Conservation (phyloP, 2,329 filamentous ascomycete species). For the Stagonosporopsis vannaccii region DNA sequence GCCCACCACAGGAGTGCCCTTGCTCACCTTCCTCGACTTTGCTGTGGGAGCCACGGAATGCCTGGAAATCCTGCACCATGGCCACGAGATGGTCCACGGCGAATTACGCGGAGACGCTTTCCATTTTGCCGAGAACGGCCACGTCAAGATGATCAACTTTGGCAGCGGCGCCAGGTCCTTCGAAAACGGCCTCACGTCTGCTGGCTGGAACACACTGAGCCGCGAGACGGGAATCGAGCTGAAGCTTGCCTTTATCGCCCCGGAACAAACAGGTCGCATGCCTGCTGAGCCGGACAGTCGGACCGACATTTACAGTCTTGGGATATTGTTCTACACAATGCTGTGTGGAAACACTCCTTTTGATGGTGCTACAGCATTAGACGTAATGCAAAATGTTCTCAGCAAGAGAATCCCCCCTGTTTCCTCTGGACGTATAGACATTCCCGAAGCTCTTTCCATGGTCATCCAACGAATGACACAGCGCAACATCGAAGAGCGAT, state of each 20-base stretch:
- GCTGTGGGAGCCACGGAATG: slow-evolving; percentile 88
- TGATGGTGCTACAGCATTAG: slow-evolving; percentile 78
- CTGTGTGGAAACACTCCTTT: slow-evolving; percentile 78
- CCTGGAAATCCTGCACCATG: slow-evolving; percentile 89
- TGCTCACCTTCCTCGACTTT: slow-evolving; percentile 85
- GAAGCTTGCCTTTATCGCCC: slow-evolving; percentile 90
- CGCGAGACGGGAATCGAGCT: slow-evolving; percentile 85
- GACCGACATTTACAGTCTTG: slow-evolving; percentile 92
- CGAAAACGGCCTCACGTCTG: slow-evolving; percentile 83
- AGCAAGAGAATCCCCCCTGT: slow-evolving; percentile 79
- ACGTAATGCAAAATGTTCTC: slow-evolving; percentile 90
- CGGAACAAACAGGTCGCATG: slow-evolving; percentile 93
- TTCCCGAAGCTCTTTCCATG: slow-evolving; percentile 80
- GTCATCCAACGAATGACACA: slow-evolving; percentile 93
- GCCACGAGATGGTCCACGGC: slow-evolving; percentile 84
- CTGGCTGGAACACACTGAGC: slow-evolving; percentile 84
- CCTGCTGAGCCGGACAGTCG: slow-evolving; percentile 85
- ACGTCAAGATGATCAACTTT: slow-evolving; percentile 82
- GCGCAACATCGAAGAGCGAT: slow-evolving; percentile 85
- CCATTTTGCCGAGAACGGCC: slow-evolving; percentile 78
- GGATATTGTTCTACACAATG: slow-evolving; percentile 83
- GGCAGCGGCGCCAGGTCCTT: slow-evolving; percentile 88
- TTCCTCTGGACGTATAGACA: slow-evolving; percentile 78
- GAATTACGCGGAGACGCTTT: slow-evolving; percentile 92
- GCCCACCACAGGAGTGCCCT: slow-evolving; percentile 66